A percentile compares a stretch with the other conserved stretches of the same genome.
Evolutionary conservation across 352 stramenopile species (phyloP).

Genomic region (Peronospora belbahrii): DNA sequence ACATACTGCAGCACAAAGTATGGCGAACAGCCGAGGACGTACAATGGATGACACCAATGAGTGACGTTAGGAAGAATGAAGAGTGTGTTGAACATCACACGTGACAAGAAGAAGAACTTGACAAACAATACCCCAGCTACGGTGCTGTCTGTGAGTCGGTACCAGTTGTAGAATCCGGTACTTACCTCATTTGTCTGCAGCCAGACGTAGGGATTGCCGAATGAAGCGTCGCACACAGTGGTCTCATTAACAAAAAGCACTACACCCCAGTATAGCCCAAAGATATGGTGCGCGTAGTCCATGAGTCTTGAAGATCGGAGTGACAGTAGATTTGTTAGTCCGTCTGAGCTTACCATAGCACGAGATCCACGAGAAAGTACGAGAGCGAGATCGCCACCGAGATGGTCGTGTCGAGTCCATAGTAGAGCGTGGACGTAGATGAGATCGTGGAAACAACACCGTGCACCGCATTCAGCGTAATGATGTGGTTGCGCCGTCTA

Average conservation of each 20-base stretch:
- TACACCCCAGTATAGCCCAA: constrained; percentile 56
- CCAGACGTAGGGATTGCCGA: constrained; percentile 74
- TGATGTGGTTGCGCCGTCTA: constrained; percentile 51
- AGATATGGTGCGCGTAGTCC: constrained; percentile 67
- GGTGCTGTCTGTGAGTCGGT: constrained; percentile 51
- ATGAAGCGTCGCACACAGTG: constrained; percentile 36
- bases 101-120: constrained; percentile 56
- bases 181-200: constrained; percentile 81
- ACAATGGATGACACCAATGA: constrained; percentile 38
- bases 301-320: constrained; percentile 47
- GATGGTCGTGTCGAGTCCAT: constrained; percentile 39
- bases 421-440: constrained; percentile 37
- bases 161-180: constrained; percentile 80
- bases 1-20: constrained; percentile 72
- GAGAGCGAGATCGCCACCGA: constrained; percentile 53
- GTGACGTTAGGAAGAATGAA: constrained; percentile 48
- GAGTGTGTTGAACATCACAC: constrained; percentile 61
- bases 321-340: constrained; percentile 25
- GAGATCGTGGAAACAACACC: constrained; percentile 51
- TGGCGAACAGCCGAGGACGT: constrained; percentile 45
- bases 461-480: constrained; percentile 60
- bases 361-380: constrained; percentile 66
- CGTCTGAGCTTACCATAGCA: constrained; percentile 53
- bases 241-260: constrained; percentile 54
- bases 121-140: constrained; percentile 50